phyloP scores from a whole-genome alignment of 352 stramenopile species.

The Pythium grandisporangium region DNA sequence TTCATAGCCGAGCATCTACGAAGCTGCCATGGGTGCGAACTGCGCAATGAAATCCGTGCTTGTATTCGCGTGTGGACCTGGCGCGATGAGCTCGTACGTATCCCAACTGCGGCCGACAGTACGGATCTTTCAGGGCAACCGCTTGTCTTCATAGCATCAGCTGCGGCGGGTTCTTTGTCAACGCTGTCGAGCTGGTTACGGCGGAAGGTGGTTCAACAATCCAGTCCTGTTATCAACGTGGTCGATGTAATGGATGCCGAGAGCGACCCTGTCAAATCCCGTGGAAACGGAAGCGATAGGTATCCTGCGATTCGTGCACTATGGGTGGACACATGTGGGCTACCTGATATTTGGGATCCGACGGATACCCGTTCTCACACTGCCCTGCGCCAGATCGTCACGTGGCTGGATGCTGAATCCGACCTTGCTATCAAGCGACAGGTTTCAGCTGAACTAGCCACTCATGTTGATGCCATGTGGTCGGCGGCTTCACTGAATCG shows the following conservation, averaged over 20 bases:
- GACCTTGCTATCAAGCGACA: constrained; percentile 17
- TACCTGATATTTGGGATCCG: constrained; percentile 29
- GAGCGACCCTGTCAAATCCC: too few species aligned
- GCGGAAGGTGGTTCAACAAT: too few species aligned
- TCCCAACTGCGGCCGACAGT: too few species aligned
- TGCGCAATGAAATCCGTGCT: neutral
- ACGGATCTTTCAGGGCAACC: too few species aligned
- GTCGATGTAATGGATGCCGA: too few species aligned
- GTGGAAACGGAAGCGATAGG: too few species aligned
- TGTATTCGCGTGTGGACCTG: neutral
- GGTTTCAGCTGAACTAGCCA: constrained; percentile 36
- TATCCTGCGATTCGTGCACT: constrained; percentile 20
- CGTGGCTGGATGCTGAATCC: constrained; percentile 37
- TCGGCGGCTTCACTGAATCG: too few species aligned
- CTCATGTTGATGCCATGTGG: constrained; percentile 38
- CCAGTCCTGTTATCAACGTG: too few species aligned
- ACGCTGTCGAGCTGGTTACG: too few species aligned
- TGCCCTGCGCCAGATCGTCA: constrained; percentile 22
- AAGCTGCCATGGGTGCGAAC: neutral
- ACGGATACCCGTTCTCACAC: constrained; percentile 8
- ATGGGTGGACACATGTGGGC: constrained; percentile 27
- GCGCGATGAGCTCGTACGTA: constrained; percentile 1
- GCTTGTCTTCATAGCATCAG: too few species aligned
- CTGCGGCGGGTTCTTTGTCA: too few species aligned
- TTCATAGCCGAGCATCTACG: constrained; percentile 11